phyloP scores from a whole-genome alignment of 495 filamentous ascomycete species.

The Podospora appendiculata region DNA sequence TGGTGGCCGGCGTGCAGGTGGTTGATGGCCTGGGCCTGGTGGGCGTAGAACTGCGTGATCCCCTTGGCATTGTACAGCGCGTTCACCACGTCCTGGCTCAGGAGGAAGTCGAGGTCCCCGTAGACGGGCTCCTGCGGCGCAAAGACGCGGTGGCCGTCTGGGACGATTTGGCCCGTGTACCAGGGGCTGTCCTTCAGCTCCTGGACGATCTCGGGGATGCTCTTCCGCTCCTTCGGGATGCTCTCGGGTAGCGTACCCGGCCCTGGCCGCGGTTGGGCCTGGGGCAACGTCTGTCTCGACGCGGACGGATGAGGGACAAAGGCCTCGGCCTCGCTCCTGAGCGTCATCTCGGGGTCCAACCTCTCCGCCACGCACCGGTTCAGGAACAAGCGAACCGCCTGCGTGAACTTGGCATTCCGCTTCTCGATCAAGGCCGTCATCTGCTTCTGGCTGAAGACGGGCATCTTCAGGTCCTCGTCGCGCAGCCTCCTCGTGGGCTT shows the following conservation, averaged over 20 bases:
- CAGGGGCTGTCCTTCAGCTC: constrained; percentile 77
- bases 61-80: constrained; percentile 83
- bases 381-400: constrained; percentile 70
- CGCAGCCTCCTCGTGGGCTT: constrained; percentile 55
- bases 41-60: constrained; percentile 83
- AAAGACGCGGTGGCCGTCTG: constrained; percentile 88
- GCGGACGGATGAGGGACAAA: constrained; percentile 37
- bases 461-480: constrained; percentile 85
- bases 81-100: constrained; percentile 89
- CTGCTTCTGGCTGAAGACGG: constrained; percentile 86
- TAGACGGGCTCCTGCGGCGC: constrained; percentile 77
- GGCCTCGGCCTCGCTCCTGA: constrained; percentile 46
- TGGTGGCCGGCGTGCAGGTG: constrained; percentile 72
- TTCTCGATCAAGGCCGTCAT: constrained; percentile 88
- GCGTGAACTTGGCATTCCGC: constrained; percentile 75
- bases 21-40: constrained; percentile 95
- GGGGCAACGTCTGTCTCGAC: constrained; percentile 16
- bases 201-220: constrained; percentile 74
- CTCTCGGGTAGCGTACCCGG: constrained; percentile 45
- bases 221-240: constrained; percentile 78
- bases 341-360: constrained; percentile 57
- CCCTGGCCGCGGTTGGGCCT: constrained; percentile 16
- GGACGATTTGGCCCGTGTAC: constrained; percentile 90
- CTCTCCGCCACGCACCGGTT: constrained; percentile 58
- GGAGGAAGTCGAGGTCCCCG: constrained; percentile 75